Evolutionary conservation across 169 alveolate genomes (phyloP).

Genomic region (Theileria parva): DNA sequence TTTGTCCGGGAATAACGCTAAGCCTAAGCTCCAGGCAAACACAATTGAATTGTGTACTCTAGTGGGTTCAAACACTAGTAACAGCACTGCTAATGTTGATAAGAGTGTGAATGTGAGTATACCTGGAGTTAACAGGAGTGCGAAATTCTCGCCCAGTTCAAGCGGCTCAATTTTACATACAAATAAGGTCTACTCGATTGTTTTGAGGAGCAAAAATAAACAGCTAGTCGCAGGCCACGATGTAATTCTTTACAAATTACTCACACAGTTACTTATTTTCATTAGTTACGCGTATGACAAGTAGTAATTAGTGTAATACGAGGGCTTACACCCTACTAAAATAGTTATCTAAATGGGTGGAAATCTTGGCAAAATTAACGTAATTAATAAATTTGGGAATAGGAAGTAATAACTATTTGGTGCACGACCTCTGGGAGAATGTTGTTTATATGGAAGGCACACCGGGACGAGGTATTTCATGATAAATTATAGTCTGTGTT

Average conservation of each 20-base stretch:
- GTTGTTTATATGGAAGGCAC: conserved; percentile 66
- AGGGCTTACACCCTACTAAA: no score
- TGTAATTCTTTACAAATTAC: conserved; percentile 11
- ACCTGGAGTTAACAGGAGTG: conserved; percentile 59
- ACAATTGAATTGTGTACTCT: conserved; percentile 18
- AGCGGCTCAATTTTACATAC: conserved; percentile 26
- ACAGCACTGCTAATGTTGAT: background rate
- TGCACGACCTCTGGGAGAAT: conserved; percentile 54
- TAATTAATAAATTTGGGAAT: background rate
- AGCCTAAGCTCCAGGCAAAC: background rate
- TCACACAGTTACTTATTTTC: background rate
- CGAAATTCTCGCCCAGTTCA: conserved; percentile 50
- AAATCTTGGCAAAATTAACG: no score
- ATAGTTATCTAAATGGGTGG: background rate
- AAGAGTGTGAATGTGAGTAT: conserved; percentile 14
- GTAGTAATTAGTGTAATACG: background rate
- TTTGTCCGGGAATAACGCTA: background rate
- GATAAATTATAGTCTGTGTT: background rate
- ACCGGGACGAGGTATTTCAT: conserved; percentile 55
- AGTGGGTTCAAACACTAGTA: background rate
- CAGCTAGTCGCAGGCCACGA: conserved; percentile 64
- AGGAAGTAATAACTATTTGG: conserved; percentile 69
- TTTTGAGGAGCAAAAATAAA: conserved; percentile 17
- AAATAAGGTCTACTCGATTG: conserved; percentile 43
- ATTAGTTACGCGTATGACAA: background rate